These are phyloP conservation scores for Paramyrothecium roridum DNA, from an alignment of 2,329 filamentous ascomycete species.

Conservation along the genomic window DNA sequence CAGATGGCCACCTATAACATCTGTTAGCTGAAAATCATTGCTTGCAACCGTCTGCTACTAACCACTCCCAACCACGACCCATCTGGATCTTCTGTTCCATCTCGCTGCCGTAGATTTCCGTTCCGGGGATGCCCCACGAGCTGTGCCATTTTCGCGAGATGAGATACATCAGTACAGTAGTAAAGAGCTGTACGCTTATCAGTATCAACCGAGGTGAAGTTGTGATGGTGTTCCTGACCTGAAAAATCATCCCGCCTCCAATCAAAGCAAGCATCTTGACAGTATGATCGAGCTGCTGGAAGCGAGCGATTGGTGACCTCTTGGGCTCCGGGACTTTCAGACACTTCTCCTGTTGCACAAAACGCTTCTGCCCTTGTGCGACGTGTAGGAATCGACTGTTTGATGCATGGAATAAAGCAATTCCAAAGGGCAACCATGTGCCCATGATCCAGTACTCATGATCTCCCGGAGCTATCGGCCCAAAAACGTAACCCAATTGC, in stretches of 20 bases:
- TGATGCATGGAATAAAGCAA: conserved; percentile 63
- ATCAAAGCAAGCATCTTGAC: conserved; percentile 48
- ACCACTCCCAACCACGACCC: conserved; percentile 64
- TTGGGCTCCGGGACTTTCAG: conserved; percentile 10
- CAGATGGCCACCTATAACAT: conserved; percentile 52
- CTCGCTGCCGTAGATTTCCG: conserved; percentile 55
- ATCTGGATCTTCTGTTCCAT: conserved; percentile 45
- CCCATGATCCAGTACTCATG: conserved; percentile 67
- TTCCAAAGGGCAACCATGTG: conserved; percentile 60
- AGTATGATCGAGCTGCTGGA: conserved; percentile 40
- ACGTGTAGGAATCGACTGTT: conserved; percentile 60
- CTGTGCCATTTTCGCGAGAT: conserved; percentile 64
- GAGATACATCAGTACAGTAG: conserved; percentile 59
- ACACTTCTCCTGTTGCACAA: conserved; percentile 17
- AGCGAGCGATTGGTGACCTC: conserved; percentile 26
- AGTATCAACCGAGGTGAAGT: background rate
- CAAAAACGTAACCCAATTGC: conserved; percentile 34
- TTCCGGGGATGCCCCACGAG: conserved; percentile 57
- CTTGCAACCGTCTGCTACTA: conserved; percentile 6
- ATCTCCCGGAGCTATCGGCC: conserved; percentile 42
- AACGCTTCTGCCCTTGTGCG: conserved; percentile 50
- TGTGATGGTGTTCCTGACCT: conserved; percentile 37
- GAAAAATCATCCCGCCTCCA: conserved; percentile 49
- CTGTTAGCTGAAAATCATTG: background rate
- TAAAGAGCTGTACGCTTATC: conserved; percentile 41